phyloP scores from a whole-genome alignment of 1,284 basidiomycete genomes.

The Sporisorium iseilematis-ciliati region DNA sequence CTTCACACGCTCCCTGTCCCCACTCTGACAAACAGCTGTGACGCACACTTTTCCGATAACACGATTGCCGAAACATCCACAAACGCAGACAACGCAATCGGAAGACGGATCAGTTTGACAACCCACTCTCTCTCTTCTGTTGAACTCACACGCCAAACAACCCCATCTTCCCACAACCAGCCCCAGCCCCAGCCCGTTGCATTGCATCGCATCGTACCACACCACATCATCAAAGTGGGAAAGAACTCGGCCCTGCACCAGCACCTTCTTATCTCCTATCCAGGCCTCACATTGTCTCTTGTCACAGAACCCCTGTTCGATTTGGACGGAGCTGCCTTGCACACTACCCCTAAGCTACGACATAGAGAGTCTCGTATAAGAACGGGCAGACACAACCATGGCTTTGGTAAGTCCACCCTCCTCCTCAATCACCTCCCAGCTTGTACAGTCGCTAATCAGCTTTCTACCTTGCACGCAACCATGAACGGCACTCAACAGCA shows the following conservation, averaged over 20 bases:
- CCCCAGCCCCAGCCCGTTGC: too few species aligned
- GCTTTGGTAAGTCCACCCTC: conserved; percentile 35
- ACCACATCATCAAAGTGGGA: too few species aligned
- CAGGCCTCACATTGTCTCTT: neutral
- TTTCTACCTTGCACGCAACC: neutral
- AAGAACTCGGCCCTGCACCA: too few species aligned
- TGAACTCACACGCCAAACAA: neutral
- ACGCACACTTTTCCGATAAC: neutral
- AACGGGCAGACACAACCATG: conserved; percentile 21
- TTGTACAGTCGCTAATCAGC: conserved; percentile 9
- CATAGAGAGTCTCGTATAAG: conserved; percentile 18
- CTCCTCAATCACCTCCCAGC: neutral
- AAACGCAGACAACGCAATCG: neutral
- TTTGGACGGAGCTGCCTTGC: neutral
- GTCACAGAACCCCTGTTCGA: neutral
- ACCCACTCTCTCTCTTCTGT: neutral
- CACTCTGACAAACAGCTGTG: neutral
- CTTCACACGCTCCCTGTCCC: neutral
- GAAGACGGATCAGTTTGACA: neutral
- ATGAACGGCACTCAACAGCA: conserved; percentile 31
- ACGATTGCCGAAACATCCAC: neutral
- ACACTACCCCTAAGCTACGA: neutral
- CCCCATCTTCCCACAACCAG: conserved; percentile 6
- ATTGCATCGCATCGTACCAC: too few species aligned
- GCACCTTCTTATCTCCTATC: too few species aligned